phyloP scores from a whole-genome alignment of 2,329 filamentous ascomycete species.

The Penicillium sp. region DNA sequence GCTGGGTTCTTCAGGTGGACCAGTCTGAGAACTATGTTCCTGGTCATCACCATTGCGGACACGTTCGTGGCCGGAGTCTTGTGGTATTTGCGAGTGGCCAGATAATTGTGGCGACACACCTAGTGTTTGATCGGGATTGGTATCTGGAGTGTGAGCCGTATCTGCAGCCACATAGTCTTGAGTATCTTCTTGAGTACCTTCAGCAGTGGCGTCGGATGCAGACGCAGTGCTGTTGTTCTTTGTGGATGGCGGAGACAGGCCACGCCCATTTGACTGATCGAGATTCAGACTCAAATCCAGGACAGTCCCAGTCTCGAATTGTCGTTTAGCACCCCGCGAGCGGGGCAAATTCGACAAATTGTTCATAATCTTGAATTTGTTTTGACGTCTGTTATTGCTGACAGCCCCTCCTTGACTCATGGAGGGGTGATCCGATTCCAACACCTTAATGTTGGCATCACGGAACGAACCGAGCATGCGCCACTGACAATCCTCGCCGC shows the following conservation, averaged over 20 bases:
- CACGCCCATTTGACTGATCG: neutral
- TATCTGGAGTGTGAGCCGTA: neutral
- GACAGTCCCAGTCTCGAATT: neutral
- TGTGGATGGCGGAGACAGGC: neutral
- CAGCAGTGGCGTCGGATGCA: neutral
- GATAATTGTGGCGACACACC: conserved; percentile 11
- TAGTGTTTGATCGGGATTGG: neutral
- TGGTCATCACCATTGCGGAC: neutral
- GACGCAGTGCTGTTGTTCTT: neutral
- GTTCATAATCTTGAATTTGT: conserved; percentile 30
- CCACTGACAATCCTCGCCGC: conserved; percentile 33
- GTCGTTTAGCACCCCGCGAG: conserved; percentile 1
- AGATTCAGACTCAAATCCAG: neutral
- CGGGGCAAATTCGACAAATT: conserved; percentile 3
- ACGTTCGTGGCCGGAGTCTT: neutral
- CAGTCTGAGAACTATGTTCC: neutral
- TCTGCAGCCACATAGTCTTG: neutral
- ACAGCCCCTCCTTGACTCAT: conserved; percentile 26
- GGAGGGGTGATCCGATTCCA: conserved; percentile 30
- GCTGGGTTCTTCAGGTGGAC: neutral
- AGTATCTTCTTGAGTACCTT: neutral
- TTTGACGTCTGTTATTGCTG: conserved; percentile 18
- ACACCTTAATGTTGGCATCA: conserved; percentile 30
- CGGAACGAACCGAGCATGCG: conserved; percentile 31
- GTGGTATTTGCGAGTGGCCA: conserved; percentile 6